These are phyloP conservation scores for Monosporascus ibericus DNA, from an alignment of 2,329 filamentous ascomycete genomes.

Conservation along the genomic window DNA sequence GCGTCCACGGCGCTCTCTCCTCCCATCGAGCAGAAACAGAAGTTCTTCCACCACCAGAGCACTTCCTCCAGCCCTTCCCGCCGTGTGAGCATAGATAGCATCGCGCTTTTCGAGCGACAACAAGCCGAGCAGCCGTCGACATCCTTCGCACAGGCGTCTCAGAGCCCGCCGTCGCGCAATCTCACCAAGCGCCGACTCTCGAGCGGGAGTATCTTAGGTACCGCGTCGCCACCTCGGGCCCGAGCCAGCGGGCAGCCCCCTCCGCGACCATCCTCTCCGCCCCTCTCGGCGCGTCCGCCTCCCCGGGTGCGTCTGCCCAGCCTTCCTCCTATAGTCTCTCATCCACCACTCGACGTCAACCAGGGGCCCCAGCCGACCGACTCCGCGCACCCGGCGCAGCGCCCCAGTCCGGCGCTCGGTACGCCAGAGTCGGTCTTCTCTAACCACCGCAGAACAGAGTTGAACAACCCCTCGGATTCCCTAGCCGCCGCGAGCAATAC, in stretches of 20 bases:
- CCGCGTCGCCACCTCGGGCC: background rate
- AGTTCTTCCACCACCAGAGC: conserved; percentile 16
- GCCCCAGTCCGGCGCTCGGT: conserved; percentile 14
- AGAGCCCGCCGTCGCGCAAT: conserved; percentile 19
- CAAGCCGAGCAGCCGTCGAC: conserved; percentile 3
- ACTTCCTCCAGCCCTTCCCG: conserved; percentile 30
- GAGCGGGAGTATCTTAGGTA: conserved; percentile 14
- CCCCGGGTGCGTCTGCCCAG: conserved; percentile 22
- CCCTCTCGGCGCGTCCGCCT: conserved; percentile 16
- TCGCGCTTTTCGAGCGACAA: conserved; percentile 22
- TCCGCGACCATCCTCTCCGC: conserved; percentile 24
- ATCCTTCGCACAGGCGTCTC: conserved; percentile 2
- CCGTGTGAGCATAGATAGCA: conserved; percentile 39
- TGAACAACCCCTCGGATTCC: conserved; percentile 20
- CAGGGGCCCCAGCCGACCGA: conserved; percentile 10
- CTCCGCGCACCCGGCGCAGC: conserved; percentile 14
- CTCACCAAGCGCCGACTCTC: conserved; percentile 21
- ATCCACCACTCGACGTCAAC: conserved; percentile 31
- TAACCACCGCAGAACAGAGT: conserved; percentile 14
- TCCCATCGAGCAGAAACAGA: conserved; percentile 8
- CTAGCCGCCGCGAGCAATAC: conserved; percentile 13
- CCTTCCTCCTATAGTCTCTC: conserved; percentile 34
- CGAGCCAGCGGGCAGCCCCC: conserved; percentile 15
- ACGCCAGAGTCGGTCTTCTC: conserved; percentile 17
- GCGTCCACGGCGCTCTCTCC: conserved; percentile 33